These are phyloP conservation scores for Dactylonectria estremocensis DNA, from an alignment of 2,329 filamentous ascomycete species.

Conservation along the genomic window DNA sequence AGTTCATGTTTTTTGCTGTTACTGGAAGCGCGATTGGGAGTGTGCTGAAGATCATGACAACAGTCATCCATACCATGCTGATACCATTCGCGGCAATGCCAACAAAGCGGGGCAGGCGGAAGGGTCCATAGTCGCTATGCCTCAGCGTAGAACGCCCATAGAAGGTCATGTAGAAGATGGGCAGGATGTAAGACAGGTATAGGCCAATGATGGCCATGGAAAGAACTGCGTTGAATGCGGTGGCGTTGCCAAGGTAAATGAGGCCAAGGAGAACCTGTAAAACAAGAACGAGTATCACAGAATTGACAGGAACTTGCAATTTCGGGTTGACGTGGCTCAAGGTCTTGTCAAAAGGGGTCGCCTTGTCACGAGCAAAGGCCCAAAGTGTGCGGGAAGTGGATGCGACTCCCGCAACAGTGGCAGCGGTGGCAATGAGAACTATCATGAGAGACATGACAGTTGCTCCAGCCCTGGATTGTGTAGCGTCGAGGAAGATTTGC, in stretches of 20 bases:
- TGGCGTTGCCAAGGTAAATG: constrained; percentile 60
- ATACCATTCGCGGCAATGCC: constrained; percentile 58
- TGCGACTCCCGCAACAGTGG: constrained; percentile 51
- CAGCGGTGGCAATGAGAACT: constrained; percentile 48
- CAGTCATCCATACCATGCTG: constrained; percentile 59
- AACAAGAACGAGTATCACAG: constrained; percentile 44
- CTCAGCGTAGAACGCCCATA: constrained; percentile 50
- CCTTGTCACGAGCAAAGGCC: constrained; percentile 58
- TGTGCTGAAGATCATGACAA: constrained; percentile 62
- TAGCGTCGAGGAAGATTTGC: constrained; percentile 55
- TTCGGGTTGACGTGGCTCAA: constrained; percentile 54
- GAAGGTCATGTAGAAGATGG: constrained; percentile 55
- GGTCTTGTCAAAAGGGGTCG: constrained; percentile 53
- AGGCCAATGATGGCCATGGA: constrained; percentile 60
- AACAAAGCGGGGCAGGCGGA: constrained; percentile 50
- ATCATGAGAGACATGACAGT: constrained; percentile 51
- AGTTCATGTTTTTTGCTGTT: constrained; percentile 62
- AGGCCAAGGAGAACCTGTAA: constrained; percentile 53
- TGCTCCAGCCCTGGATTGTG: constrained; percentile 43
- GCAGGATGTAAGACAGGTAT: constrained; percentile 61
- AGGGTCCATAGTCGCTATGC: constrained; percentile 42
- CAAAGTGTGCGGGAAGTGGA: constrained; percentile 57
- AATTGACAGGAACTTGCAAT: constrained; percentile 53
- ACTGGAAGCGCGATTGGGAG: constrained; percentile 60
- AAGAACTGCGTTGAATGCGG: constrained; percentile 58